Evolutionary conservation across 768 basidiomycete genomes (phyloP).

Genomic region (Rhizopogon rudus): DNA sequence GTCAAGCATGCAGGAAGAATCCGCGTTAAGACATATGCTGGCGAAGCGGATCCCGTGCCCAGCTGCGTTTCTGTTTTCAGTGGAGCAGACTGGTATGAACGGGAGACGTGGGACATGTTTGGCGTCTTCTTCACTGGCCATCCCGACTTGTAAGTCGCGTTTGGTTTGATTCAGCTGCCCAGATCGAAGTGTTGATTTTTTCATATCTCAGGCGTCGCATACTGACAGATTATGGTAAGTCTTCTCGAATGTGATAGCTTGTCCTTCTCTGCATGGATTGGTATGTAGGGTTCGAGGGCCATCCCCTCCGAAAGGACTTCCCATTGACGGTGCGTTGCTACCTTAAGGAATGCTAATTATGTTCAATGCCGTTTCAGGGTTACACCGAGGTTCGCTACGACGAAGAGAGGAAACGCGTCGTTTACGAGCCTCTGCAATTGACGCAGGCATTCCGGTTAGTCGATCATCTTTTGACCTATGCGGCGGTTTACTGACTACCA

Average conservation of each 20-base stretch:
- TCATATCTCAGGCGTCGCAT: conserved; percentile 71
- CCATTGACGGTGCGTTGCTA: conserved; percentile 74
- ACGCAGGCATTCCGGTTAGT: conserved; percentile 95
- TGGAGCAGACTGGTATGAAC: conserved; percentile 98
- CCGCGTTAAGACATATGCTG: conserved; percentile 95
- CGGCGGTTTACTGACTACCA: conserved; percentile 1
- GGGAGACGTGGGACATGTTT: conserved; percentile 97
- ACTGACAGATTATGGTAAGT: conserved; percentile 91
- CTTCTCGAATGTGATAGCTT: background rate
- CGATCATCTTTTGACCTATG: background rate
- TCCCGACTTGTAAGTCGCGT: conserved; percentile 79
- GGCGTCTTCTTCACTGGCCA: conserved; percentile 96
- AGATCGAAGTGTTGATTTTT: background rate
- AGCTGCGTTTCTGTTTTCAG: conserved; percentile 74
- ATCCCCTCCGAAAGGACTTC: conserved; percentile 97
- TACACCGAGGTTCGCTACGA: conserved; percentile 98
- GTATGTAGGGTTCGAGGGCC: conserved; percentile 83
- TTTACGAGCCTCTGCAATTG: conserved; percentile 95
- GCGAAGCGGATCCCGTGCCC: conserved; percentile 88
- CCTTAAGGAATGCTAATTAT: background rate
- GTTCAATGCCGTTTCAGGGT: conserved; percentile 49
- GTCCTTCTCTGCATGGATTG: background rate
- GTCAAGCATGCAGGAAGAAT: conserved; percentile 76
- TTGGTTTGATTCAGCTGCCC: too few relatives aligned
- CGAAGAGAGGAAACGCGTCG: conserved; percentile 94